Percentiles rank a stretch among this genome's conserved stretches.
These are phyloP conservation scores for Piper betle DNA, from an alignment of 164 flowering plant species.

Conservation along the genomic window DNA sequence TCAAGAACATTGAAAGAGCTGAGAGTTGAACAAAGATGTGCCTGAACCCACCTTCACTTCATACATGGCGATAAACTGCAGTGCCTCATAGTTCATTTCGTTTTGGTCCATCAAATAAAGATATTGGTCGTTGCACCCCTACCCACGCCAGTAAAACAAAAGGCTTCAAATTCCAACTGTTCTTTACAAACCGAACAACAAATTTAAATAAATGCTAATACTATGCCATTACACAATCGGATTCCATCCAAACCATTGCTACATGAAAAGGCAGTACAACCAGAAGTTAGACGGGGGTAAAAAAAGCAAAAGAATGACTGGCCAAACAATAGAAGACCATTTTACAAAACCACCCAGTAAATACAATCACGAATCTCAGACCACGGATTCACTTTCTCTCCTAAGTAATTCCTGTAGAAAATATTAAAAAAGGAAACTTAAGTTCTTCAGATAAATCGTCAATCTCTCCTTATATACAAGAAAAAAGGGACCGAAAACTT, in stretches of 20 bases:
- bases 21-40: no score
- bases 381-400: slow-evolving; percentile 27
- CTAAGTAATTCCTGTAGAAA: slow-evolving; percentile 41
- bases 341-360: slow-evolving; percentile 20
- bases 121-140: not conserved
- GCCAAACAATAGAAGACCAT: slow-evolving; percentile 8
- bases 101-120: no score
- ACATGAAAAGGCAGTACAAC: not conserved
- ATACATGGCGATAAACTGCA: no score
- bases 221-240: not conserved
- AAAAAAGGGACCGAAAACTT: no score
- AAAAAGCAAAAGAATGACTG: not conserved
- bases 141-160: not conserved
- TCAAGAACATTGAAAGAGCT: no score
- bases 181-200: not conserved
- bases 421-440: not conserved
- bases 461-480: no score
- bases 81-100: not conserved
- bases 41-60: no score
- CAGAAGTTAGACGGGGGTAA: not conserved
- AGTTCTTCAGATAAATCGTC: not conserved
- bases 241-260: not conserved
- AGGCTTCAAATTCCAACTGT: not conserved
- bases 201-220: not conserved
- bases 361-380: slow-evolving; percentile 10